Evolutionary conservation across 805 yeast genomes (phyloP).

Genomic region (Candida yuanshanica): DNA sequence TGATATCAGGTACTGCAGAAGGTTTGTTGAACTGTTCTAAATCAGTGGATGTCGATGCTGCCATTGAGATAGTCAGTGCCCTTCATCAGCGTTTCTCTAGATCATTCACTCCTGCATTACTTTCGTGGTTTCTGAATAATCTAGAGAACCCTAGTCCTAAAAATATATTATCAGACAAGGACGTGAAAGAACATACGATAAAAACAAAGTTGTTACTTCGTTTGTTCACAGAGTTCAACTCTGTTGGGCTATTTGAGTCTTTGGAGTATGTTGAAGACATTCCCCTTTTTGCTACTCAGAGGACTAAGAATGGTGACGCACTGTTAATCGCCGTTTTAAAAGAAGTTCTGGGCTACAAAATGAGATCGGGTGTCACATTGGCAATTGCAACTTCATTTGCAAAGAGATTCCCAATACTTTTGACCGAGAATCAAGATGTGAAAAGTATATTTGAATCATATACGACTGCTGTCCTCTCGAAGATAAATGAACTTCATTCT

Average conservation of each 20-base stretch:
- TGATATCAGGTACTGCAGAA: slow-evolving; percentile 57
- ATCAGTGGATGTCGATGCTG: slow-evolving; percentile 53
- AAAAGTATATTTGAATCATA: slow-evolving; percentile 34
- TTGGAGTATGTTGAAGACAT: slow-evolving; percentile 37
- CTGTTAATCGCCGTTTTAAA: slow-evolving; percentile 38
- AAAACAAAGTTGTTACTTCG: slow-evolving; percentile 44
- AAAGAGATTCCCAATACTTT: slow-evolving; percentile 37
- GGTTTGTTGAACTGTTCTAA: slow-evolving; percentile 49
- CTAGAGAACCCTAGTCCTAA: slow-evolving; percentile 31
- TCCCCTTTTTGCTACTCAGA: slow-evolving; percentile 38
- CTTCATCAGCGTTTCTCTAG: slow-evolving; percentile 69
- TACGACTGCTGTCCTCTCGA: slow-evolving; percentile 35
- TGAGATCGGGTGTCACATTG: slow-evolving; percentile 29
- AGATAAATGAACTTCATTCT: slow-evolving; percentile 31
- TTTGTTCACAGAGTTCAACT: slow-evolving; percentile 50
- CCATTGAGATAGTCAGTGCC: slow-evolving; percentile 61
- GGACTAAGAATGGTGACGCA: slow-evolving; percentile 30
- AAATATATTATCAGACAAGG: slow-evolving; percentile 31
- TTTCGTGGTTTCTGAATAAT: slow-evolving; percentile 37
- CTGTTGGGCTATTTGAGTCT: slow-evolving; percentile 50
- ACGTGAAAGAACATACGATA: slow-evolving; percentile 33
- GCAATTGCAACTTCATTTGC: slow-evolving; percentile 42
- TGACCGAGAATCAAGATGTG: slow-evolving; percentile 26
- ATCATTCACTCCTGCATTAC: slow-evolving; percentile 45
- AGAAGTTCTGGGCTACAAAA: slow-evolving; percentile 38